A percentile compares a stretch with the other conserved stretches of the same genome.
Conservation (phyloP, 495 filamentous ascomycete species). For the Daldinia bambusicola region DNA sequence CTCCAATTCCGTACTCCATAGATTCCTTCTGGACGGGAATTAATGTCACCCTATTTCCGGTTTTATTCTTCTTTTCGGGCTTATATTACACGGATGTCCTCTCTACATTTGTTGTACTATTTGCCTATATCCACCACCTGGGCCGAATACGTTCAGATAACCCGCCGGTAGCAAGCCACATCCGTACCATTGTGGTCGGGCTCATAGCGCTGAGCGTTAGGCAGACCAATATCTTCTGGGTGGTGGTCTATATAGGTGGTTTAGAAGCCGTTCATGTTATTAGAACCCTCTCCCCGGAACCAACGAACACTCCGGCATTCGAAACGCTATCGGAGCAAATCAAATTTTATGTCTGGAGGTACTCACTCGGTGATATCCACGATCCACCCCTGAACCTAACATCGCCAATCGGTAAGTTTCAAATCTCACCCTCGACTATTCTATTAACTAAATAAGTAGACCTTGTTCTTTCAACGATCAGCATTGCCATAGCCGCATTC, state of each 20-base stretch:
- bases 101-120: conserved; percentile 73
- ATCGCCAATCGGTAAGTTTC: conserved; percentile 63
- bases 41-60: conserved; percentile 88
- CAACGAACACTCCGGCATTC: conserved; percentile 42
- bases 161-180: conserved; percentile 47
- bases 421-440: too few relatives aligned
- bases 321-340: conserved; percentile 40
- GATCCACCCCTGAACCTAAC: conserved; percentile 69
- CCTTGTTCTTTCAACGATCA: conserved; percentile 62
- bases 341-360: conserved; percentile 48
- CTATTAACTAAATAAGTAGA: conserved; percentile 46
- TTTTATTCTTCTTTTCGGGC: conserved; percentile 92
- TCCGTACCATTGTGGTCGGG: conserved; percentile 65
- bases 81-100: conserved; percentile 93
- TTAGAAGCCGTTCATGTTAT: conserved; percentile 68
- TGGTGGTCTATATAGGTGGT: conserved; percentile 84
- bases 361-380: conserved; percentile 67
- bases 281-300: conserved; percentile 48
- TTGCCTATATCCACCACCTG: conserved; percentile 72
- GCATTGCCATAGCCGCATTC: conserved; percentile 66
- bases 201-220: conserved; percentile 75
- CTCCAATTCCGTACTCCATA: conserved; percentile 21
- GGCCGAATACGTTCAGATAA: conserved; percentile 43
- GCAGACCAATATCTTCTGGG: conserved; percentile 98
- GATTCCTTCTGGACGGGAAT: conserved; percentile 70